phyloP scores from a whole-genome alignment of 129 eudicot genomes.

The Chrysanthemum lavandulifolium region DNA sequence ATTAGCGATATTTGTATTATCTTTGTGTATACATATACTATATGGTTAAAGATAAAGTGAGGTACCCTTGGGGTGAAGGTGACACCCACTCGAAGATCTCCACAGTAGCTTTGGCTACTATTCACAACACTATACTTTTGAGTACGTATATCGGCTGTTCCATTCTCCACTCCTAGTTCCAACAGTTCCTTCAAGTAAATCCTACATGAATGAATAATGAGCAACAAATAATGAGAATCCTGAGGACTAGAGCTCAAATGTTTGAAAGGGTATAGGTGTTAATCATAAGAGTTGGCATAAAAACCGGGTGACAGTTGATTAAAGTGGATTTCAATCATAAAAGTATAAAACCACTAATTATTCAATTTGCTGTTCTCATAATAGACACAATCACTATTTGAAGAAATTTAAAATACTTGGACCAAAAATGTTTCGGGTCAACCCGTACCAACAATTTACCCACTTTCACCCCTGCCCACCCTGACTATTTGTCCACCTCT shows the following conservation, averaged over 20 bases:
- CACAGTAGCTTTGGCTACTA: conserved; percentile 44
- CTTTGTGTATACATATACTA: neutral
- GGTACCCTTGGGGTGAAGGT: conserved; percentile 61
- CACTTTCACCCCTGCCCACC: neutral
- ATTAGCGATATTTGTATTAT: neutral
- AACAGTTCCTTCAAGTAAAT: conserved; percentile 72
- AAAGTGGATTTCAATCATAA: neutral
- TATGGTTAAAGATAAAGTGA: neutral
- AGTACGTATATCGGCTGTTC: conserved; percentile 47
- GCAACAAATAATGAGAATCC: neutral
- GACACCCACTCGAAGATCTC: conserved; percentile 70
- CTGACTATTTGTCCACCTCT: neutral
- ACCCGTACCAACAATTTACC: neutral
- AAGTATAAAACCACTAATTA: neutral
- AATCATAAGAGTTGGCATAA: neutral
- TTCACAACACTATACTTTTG: conserved; percentile 57
- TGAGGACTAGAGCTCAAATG: neutral
- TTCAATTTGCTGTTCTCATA: too few relatives aligned
- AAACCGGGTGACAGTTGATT: neutral
- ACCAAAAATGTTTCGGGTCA: neutral
- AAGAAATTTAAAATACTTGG: neutral
- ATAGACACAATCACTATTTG: neutral
- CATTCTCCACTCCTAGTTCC: conserved; percentile 64
- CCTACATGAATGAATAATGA: conserved; percentile 24
- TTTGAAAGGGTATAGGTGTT: too few relatives aligned